Evolutionary conservation across 768 basidiomycete species (phyloP), one percentile per base, ranked within the genome.

Genomic region (Crassisporium funariophilum): DNA sequence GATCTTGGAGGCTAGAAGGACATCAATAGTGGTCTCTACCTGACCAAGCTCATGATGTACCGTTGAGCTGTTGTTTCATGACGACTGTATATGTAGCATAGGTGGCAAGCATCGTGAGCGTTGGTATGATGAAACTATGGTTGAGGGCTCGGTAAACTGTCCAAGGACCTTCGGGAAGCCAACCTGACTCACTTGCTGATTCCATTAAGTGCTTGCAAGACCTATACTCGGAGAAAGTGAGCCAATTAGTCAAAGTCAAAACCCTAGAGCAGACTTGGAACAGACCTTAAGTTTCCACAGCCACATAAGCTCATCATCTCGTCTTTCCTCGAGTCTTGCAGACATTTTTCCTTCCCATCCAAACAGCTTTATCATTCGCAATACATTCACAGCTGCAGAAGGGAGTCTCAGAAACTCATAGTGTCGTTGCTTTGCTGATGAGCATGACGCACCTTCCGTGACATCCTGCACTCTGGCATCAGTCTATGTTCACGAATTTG

Each of bases 361-460:
- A 56, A 90, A 87, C 41, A 88, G 66, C 64, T 88, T 88, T 56
- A 86, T 69, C 79, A 86, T 85, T 12, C 84, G 77, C 9, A 84
- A 58, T 16, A 80, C 74, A 45, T 72, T 74, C 59, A 82, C 69
- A 2, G 70, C 81, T 80, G 39, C 17, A 36, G 63, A 69, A 19
- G 70, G 21, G 37, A 38, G n/a, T 50, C 36, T n/a, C n/a, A n/a
- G n/a, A n/a, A n/a, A n/a, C n/a, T n/a, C n/a, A n/a, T n/a, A n/a
- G n/a, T n/a, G n/a, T n/a, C n/a, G n/a, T n/a, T n/a, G n/a, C n/a
- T n/a, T n/a, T n/a, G 16, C 22, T 21, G 24, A 34, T 29, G 12
- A 47, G 33, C 43, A 39, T 29, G 21, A 47, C 72, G 44, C 57
- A 75, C 79, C 70, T 64, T 84, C 82, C 7, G 79, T 78, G 40